Evolutionary conservation across 2,329 filamentous ascomycete genomes (phyloP).

Genomic region (Colletotrichum viniferum): DNA sequence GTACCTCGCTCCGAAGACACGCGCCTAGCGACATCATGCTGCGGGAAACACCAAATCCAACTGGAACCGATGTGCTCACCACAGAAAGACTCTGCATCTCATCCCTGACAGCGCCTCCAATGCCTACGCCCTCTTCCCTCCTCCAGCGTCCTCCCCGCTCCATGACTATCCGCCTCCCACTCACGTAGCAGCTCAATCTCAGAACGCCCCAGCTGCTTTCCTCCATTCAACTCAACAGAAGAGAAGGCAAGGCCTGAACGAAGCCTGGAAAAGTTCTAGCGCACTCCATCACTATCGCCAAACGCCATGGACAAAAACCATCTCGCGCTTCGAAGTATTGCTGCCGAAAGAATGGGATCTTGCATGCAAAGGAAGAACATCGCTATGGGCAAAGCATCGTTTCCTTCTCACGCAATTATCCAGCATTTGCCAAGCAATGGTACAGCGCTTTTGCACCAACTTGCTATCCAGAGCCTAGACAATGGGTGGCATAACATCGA

Average conservation of each 20-base stretch:
- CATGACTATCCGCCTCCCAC: neutral
- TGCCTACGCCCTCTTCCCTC: neutral
- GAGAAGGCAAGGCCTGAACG: neutral
- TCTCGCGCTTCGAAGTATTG: neutral
- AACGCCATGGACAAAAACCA: neutral
- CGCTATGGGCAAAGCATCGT: neutral
- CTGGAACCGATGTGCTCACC: neutral
- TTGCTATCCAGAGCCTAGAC: neutral
- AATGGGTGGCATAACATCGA: neutral
- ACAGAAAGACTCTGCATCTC: neutral
- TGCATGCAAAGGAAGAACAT: neutral
- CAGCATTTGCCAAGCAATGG: neutral
- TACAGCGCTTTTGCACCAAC: neutral
- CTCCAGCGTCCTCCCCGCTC: neutral
- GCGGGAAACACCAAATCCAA: neutral
- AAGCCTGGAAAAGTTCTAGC: neutral
- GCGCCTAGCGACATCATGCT: neutral
- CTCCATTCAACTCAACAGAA: neutral
- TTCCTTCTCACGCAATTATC: neutral
- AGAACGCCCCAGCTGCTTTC: neutral
- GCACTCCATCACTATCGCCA: neutral
- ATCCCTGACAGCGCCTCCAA: constrained; percentile 1
- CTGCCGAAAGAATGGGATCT: neutral
- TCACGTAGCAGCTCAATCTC: neutral
- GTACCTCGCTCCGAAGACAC: neutral